phyloP scores from a whole-genome alignment of 495 filamentous ascomycete genomes.

The Aspergillus biplanus region DNA sequence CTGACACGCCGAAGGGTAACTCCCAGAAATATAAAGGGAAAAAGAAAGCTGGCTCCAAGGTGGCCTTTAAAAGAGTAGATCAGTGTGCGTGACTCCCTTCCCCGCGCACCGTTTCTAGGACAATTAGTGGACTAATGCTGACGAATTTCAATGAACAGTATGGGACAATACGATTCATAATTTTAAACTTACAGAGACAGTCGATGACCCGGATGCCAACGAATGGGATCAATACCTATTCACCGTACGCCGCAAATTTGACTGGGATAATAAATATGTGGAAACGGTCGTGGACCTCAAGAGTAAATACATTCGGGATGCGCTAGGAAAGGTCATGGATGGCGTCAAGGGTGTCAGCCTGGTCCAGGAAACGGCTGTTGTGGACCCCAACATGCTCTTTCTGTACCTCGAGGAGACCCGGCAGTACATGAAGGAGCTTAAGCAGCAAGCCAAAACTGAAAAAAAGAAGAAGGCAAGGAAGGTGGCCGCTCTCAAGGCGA shows the following conservation, averaged over 20 bases:
- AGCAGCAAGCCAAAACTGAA: slow-evolving; percentile 59
- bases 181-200: slow-evolving; percentile 81
- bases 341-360: slow-evolving; percentile 81
- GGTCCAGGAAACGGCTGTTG: slow-evolving; percentile 75
- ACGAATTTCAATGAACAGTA: slow-evolving; percentile 40
- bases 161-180: slow-evolving; percentile 81
- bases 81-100: slow-evolving; percentile 52
- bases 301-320: slow-evolving; percentile 75
- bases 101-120: background rate
- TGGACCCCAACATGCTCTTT: slow-evolving; percentile 90
- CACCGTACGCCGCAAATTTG: slow-evolving; percentile 81
- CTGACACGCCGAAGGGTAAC: slow-evolving; percentile 20
- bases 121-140: background rate
- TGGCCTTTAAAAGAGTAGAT: slow-evolving; percentile 87
- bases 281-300: slow-evolving; percentile 85
- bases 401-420: slow-evolving; percentile 81
- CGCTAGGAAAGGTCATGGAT: slow-evolving; percentile 74
- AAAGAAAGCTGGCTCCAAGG: slow-evolving; percentile 61
- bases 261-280: slow-evolving; percentile 85
- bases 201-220: slow-evolving; percentile 68
- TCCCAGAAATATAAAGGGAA: slow-evolving; percentile 32
- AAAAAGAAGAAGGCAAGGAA: slow-evolving; percentile 72
- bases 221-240: slow-evolving; percentile 88
- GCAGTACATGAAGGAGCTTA: slow-evolving; percentile 66
- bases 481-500: slow-evolving; percentile 51